Evolutionary conservation across 2,329 filamentous ascomycete species (phyloP), one percentile per base, ranked within the genome.

Genomic region (Pyrenophora teres): DNA sequence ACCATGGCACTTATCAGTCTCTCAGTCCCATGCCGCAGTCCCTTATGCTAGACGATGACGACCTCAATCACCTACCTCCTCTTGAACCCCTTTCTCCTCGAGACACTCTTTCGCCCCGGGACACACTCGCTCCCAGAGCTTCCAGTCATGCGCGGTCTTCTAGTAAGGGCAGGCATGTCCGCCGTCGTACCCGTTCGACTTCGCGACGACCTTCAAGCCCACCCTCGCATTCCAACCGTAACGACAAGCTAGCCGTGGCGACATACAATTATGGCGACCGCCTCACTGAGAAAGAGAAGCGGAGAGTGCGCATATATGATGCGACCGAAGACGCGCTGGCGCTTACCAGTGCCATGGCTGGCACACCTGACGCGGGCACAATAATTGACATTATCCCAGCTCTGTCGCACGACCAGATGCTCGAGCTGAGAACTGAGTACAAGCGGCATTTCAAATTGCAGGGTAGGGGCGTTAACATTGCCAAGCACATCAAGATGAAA

Each of bases 21-120:
- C 89, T 95, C 64, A 96, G 92, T 0, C 92, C 93, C 0, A 96
- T 97, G 90, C 92, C 92, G 0, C 92, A 92, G 0, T 90, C 92
- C 0, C 77, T 84, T 51, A 78, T 84, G 63, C 78, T 92, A 19
- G 67, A 78, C 40, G 73, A 79, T 40, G 73, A 79, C 25, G 78
- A 81, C 31, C 79, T 85, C 8, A 80, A 83, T 48, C 73, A 73
- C 57, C 68, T 74, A 16, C 68, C 63, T 32, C 64, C 70, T 15
- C 54, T 74, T 35, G 68, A 73, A 41, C 67, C 62, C 41, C 59
- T 64, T 32, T 71, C 63, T 21, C 68, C 72, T 13, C 64, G 71
- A 45, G 57, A 30, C 12, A 30, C 27, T 13, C 27, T 30, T 30
- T 30, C 27, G 8, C 27, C 27, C 27, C 27, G 27, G 9, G 27